phyloP scores from a whole-genome alignment of 208 protist species.

The Wallacemonas sp. region DNA sequence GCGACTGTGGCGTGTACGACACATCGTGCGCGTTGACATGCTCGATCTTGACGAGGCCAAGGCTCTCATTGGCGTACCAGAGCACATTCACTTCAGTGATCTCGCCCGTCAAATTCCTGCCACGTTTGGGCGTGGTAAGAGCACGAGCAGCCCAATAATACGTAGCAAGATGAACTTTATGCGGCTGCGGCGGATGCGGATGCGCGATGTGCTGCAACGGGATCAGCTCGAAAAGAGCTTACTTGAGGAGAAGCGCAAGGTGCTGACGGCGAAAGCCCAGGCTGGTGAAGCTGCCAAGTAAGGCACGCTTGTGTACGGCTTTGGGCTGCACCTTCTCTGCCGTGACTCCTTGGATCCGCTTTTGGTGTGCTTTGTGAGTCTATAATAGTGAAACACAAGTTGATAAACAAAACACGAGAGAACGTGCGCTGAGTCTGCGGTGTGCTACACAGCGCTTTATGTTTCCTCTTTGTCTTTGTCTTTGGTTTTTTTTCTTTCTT shows the following conservation, averaged over 20 bases:
- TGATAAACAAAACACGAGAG: no score
- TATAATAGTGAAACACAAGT: no score
- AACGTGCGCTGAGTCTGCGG: no score
- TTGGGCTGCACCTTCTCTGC: no score
- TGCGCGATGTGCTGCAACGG: slow-evolving; percentile 83
- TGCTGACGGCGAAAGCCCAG: slow-evolving; percentile 8
- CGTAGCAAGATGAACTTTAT: slow-evolving; percentile 84
- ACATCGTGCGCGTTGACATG: slow-evolving; percentile 74
- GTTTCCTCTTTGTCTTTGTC: no score
- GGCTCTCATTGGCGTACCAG: slow-evolving; percentile 70
- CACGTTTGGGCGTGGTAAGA: slow-evolving; percentile 55
- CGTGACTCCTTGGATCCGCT: no score
- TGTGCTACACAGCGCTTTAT: no score
- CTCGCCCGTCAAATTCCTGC: slow-evolving; percentile 57
- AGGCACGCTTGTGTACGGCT: not conserved
- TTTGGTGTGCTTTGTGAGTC: no score
- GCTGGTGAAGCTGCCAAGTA: not conserved
- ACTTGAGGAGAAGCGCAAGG: slow-evolving; percentile 57
- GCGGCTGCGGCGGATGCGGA: slow-evolving; percentile 71
- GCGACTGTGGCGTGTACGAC: slow-evolving; percentile 72
- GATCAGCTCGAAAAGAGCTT: slow-evolving; percentile 73
- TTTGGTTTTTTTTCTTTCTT: no score
- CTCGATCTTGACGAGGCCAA: slow-evolving; percentile 85
- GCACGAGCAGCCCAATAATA: slow-evolving; percentile 41
- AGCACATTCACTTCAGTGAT: slow-evolving; percentile 78